A percentile compares a stretch with the other conserved stretches of the same genome.
Conservation (phyloP, 2,329 filamentous ascomycete species). For the Neophaeococcomyces aloes region DNA sequence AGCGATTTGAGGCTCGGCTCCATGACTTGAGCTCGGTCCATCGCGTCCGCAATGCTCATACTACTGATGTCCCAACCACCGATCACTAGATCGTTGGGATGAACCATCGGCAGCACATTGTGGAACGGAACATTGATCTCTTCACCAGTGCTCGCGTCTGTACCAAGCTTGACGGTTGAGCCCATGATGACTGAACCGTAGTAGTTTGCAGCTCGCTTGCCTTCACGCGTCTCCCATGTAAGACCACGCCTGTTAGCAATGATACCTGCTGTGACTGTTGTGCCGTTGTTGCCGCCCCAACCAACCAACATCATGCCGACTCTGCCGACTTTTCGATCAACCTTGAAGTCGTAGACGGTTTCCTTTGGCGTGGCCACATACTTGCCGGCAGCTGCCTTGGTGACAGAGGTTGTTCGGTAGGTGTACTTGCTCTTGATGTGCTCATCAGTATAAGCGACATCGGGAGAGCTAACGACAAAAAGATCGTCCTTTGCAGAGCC, state of each 20-base stretch:
- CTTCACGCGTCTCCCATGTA: slow-evolving; percentile 88
- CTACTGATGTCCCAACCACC: slow-evolving; percentile 96
- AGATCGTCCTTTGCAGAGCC: slow-evolving; percentile 41
- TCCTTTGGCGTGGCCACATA: slow-evolving; percentile 77
- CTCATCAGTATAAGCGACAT: slow-evolving; percentile 78
- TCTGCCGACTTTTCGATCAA: slow-evolving; percentile 85
- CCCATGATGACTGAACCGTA: slow-evolving; percentile 96
- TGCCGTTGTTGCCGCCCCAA: slow-evolving; percentile 96
- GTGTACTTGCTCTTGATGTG: slow-evolving; percentile 91
- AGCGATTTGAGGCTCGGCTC: slow-evolving; percentile 87
- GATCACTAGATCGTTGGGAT: slow-evolving; percentile 89
- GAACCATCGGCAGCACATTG: slow-evolving; percentile 87
- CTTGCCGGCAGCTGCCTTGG: slow-evolving; percentile 59
- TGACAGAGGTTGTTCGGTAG: slow-evolving; percentile 85
- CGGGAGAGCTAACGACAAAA: slow-evolving; percentile 84
- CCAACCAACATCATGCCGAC: slow-evolving; percentile 95
- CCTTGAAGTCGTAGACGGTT: slow-evolving; percentile 93
- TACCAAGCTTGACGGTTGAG: slow-evolving; percentile 93
- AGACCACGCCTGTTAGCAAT: slow-evolving; percentile 84
- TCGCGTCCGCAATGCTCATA: slow-evolving; percentile 78
- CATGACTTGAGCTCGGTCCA: slow-evolving; percentile 91
- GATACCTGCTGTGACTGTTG: slow-evolving; percentile 93
- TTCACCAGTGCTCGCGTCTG: slow-evolving; percentile 67
- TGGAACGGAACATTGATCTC: slow-evolving; percentile 97
- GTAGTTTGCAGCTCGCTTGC: slow-evolving; percentile 79